Evolutionary conservation across 129 eudicot genomes (phyloP).

Genomic region (Escallonia herrerae): DNA sequence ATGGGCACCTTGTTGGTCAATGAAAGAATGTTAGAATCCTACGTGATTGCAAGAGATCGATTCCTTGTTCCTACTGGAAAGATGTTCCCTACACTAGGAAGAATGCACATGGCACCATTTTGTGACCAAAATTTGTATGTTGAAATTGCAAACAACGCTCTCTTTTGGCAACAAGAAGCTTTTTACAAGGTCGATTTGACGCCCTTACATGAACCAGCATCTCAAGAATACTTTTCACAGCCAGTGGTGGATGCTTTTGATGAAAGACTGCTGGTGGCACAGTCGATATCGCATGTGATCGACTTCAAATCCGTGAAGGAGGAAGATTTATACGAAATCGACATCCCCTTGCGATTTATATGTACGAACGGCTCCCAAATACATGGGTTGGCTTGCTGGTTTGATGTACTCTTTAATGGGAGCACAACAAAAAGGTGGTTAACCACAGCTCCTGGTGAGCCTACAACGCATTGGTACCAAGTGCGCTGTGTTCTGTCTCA

Average conservation of each 20-base stretch:
- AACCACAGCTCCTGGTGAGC: constrained; percentile 98
- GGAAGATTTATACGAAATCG: constrained; percentile 84
- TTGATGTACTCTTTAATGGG: constrained; percentile 90
- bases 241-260: constrained; percentile 99
- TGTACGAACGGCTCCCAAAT: constrained; percentile 74
- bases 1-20: constrained; percentile 91
- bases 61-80: constrained; percentile 91
- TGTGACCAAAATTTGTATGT: constrained; percentile 73
- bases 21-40: constrained; percentile 96
- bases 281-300: constrained; percentile 74
- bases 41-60: constrained; percentile 96
- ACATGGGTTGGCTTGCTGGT: constrained; percentile 97
- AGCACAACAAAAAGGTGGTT: constrained; percentile 95
- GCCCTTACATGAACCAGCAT: constrained; percentile 84
- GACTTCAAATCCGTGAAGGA: constrained; percentile 82
- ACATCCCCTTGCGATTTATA: constrained; percentile 64
- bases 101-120: constrained; percentile 99
- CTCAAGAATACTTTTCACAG: constrained; percentile 92
- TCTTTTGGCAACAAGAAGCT: constrained; percentile 97
- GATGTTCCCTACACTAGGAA: constrained; percentile 93
- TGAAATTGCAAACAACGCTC: constrained; percentile 92
- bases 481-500: constrained; percentile 86
- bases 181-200: constrained; percentile 92
- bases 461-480: constrained; percentile 98
- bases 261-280: constrained; percentile 90